Percentiles rank a stretch among this genome's conserved stretches.
These are phyloP conservation scores for Xylaria multiplex DNA, from an alignment of 2,329 filamentous ascomycete species.

Conservation along the genomic window DNA sequence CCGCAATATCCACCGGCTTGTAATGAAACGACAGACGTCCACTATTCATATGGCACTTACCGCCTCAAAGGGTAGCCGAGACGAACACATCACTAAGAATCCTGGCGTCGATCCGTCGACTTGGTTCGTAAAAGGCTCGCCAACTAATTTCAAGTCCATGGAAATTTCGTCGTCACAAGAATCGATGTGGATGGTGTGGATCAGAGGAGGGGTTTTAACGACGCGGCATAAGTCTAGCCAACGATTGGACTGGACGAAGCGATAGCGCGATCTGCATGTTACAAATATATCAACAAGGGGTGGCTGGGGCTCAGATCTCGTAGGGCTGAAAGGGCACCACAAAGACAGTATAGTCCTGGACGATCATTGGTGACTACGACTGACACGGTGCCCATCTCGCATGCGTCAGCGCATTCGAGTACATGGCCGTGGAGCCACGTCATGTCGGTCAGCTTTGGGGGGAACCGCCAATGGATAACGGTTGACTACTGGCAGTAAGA, in stretches of 20 bases:
- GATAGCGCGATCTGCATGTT: slow-evolving; percentile 35
- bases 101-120: neutral
- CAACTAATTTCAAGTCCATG: neutral
- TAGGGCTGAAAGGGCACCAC: slow-evolving; percentile 39
- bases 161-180: slow-evolving; percentile 9
- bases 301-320: slow-evolving; percentile 35
- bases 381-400: slow-evolving; percentile 28
- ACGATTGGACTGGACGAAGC: slow-evolving; percentile 21
- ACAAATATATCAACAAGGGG: slow-evolving; percentile 32
- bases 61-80: neutral
- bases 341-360: slow-evolving; percentile 24
- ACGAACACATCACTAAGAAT: neutral
- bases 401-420: slow-evolving; percentile 33
- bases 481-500: slow-evolving; percentile 3
- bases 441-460: slow-evolving; percentile 30
- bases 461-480: slow-evolving; percentile 22
- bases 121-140: neutral
- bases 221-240: slow-evolving; percentile 12
- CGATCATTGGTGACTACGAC: slow-evolving; percentile 33
- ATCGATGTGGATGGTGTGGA: slow-evolving; percentile 16
- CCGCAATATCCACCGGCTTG: slow-evolving; percentile 8
- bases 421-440: slow-evolving; percentile 34
- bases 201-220: slow-evolving; percentile 3
- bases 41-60: neutral
- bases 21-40: neutral